Base-by-base conservation (phyloP, 129 eudicot species). In the Sambucus nigra region DNA sequence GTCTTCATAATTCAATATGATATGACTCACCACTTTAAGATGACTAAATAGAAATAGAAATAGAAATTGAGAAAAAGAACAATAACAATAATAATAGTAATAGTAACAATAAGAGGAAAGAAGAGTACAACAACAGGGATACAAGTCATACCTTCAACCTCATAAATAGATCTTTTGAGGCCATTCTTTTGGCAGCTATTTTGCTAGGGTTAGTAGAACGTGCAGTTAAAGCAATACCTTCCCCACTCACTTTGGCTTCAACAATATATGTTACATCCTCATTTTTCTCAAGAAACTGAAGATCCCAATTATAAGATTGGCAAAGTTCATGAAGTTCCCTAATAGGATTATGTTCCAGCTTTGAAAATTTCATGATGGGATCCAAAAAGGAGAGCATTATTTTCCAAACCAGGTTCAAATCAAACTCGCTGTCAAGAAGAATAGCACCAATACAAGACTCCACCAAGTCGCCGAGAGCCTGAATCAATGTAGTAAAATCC, bases 381-480 rank as follows among this genome's bases (percentile, higher is more conserved):
- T 80, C 80, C 70, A 91, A 57, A 71, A 91, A 80, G 55, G 75
- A 77, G 11, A 86, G 73, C 89, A 91, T 77, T 32, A 55, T 70
- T 41, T 77, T 75, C 95, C 95, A 91, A 63, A 80, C 87, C 31
- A 25, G 69, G 9, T 81, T 73, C 63, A 91, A 73, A 72, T 86
- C 62, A 39, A 91, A 82, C 46, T 95, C 99, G 0, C 84, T 67
- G 69, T 91, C 99, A 58, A 91, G 91, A 50, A 76, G 76, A 59
- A 86, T 71, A 21, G 99, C 95, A 55, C 99, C 99, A 49, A 86
- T 42, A 65, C 80, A 82, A 45, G 99, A 91, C 66, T 91, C 99
- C 32, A 91, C 99, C 74, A 91, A 50, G 73, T 91, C 99, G 35
- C 99, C 95, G 7, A 91, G 94, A 51, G 81, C 96, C 99, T 88